Conservation (phyloP, 768 basidiomycete species). For the Russula earlei region DNA sequence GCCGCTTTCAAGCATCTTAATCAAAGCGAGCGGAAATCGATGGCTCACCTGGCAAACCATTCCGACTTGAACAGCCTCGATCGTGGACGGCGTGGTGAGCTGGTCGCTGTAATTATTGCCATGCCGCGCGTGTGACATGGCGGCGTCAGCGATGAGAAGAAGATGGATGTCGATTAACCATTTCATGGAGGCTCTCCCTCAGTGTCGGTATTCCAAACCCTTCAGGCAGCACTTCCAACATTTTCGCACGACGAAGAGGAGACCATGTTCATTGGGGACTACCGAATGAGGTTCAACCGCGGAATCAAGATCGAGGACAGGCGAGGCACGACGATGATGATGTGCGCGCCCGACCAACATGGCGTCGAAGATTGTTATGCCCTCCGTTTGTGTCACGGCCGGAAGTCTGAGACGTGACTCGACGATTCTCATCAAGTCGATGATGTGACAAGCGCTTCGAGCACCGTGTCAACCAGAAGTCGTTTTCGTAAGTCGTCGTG, state of each 20-base stretch:
- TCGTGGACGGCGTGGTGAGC: neutral
- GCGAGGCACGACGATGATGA: neutral
- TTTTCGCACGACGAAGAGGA: neutral
- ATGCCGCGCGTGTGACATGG: neutral
- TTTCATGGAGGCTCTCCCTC: neutral
- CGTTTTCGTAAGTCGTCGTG: too few relatives aligned
- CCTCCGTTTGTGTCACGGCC: neutral
- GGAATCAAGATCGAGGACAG: neutral
- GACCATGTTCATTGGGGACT: neutral
- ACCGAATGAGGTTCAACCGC: neutral
- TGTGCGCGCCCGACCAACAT: neutral
- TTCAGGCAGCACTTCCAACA: neutral
- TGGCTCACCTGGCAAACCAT: too few relatives aligned
- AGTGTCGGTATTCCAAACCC: neutral
- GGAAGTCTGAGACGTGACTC: neutral
- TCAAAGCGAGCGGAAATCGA: too few relatives aligned
- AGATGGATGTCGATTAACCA: neutral
- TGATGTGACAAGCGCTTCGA: neutral
- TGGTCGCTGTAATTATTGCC: neutral
- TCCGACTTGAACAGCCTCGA: neutral
- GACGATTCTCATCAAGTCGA: neutral
- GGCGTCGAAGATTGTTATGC: neutral
- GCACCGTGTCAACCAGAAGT: fast-evolving
- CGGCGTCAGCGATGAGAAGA: too few relatives aligned
- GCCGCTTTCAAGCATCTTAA: neutral